phyloP scores from a whole-genome alignment of 768 basidiomycete genomes.

The Sarcodon aspratus region DNA sequence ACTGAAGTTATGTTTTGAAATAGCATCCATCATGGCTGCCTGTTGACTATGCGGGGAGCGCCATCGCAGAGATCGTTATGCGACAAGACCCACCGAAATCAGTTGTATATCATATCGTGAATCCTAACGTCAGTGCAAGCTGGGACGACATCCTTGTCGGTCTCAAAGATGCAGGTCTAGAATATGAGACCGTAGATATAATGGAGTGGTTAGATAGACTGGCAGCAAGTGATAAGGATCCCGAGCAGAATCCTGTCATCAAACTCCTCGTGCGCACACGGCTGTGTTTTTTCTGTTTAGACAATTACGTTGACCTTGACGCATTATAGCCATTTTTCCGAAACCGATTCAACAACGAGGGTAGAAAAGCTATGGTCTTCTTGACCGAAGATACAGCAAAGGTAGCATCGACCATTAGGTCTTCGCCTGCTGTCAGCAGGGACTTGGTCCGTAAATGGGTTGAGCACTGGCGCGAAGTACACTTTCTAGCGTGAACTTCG shows the following conservation, averaged over 20 bases:
- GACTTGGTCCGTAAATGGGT: conserved; percentile 31
- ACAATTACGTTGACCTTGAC: background rate
- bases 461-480: conserved; percentile 26
- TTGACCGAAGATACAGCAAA: conserved; percentile 18
- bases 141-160: conserved; percentile 31
- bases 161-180: conserved; percentile 24
- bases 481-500: conserved; percentile 15
- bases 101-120: conserved; percentile 27
- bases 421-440: conserved; percentile 17
- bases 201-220: conserved; percentile 26
- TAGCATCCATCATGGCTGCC: conserved; percentile 39
- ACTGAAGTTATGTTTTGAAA: no score
- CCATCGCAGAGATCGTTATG: conserved; percentile 32
- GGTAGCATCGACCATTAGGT: conserved; percentile 20
- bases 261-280: conserved; percentile 23
- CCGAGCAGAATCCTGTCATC: conserved; percentile 27
- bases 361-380: conserved; percentile 23
- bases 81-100: conserved; percentile 2
- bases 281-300: conserved; percentile 5
- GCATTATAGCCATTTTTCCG: conserved; percentile 22
- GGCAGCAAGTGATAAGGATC: conserved; percentile 23
- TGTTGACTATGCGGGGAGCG: conserved; percentile 36
- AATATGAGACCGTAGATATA: conserved; percentile 25
- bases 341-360: conserved; percentile 13
- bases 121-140: conserved; percentile 17